Conservation (phyloP, 2,329 filamentous ascomycete species). For the Ascomycota sp. region DNA sequence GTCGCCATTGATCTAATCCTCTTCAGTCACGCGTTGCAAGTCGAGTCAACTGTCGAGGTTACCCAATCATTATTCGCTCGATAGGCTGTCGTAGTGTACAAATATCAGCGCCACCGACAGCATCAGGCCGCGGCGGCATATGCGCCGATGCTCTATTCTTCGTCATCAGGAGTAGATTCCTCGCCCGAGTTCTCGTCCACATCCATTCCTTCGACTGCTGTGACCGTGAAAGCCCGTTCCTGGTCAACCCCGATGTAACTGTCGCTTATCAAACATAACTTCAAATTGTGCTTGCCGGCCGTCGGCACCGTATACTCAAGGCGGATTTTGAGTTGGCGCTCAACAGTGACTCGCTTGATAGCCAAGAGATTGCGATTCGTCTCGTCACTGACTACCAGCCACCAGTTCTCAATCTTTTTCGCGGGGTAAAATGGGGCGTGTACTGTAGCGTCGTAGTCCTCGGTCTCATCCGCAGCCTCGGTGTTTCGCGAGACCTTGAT, state of each 20-base stretch:
- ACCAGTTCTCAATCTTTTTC: slow-evolving; percentile 95
- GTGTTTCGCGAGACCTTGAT: slow-evolving; percentile 70
- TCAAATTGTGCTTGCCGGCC: slow-evolving; percentile 67
- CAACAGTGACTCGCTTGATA: slow-evolving; percentile 85
- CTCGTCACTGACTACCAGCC: slow-evolving; percentile 88
- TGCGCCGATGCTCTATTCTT: slow-evolving; percentile 6
- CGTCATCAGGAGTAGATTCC: slow-evolving; percentile 27
- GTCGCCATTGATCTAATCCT: slow-evolving; percentile 5
- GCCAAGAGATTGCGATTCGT: slow-evolving; percentile 67
- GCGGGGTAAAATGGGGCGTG: slow-evolving; percentile 86
- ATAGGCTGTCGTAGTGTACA: not conserved
- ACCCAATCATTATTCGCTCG: not conserved
- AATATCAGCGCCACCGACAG: not conserved
- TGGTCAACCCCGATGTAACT: slow-evolving; percentile 94
- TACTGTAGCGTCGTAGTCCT: slow-evolving; percentile 56
- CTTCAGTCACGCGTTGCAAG: slow-evolving; percentile 1
- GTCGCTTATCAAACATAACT: slow-evolving; percentile 88
- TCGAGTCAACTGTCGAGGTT: not conserved
- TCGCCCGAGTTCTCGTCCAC: slow-evolving; percentile 76
- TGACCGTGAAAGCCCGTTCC: slow-evolving; percentile 69
- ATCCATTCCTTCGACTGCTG: slow-evolving; percentile 79
- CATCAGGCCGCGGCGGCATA: not conserved
- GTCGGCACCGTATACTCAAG: slow-evolving; percentile 76
- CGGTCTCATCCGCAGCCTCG: slow-evolving; percentile 33
- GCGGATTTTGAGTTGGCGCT: slow-evolving; percentile 50